Percentiles rank a stretch among this genome's conserved stretches.
Conservation (phyloP, 352 stramenopile species). For the Thraustochytrium striatum region DNA sequence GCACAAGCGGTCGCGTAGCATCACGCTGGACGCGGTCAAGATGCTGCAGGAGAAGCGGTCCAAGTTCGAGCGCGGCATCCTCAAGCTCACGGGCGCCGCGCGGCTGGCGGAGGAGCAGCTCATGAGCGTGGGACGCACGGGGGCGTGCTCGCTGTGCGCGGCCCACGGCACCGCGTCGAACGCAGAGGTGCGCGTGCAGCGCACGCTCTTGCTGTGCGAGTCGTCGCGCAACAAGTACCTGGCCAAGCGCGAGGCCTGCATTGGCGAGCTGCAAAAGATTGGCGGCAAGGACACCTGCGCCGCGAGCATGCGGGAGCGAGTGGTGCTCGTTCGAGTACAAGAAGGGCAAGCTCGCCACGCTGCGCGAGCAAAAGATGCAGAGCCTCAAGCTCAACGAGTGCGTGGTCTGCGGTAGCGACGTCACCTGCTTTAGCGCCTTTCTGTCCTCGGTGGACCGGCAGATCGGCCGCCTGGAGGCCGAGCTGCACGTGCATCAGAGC, state of each 20-base stretch:
- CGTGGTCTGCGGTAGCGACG: slow-evolving; percentile 7
- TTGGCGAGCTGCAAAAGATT: slow-evolving; percentile 5
- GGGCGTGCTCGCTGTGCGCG: slow-evolving; percentile 21
- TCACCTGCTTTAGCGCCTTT: slow-evolving; percentile 21
- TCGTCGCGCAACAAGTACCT: slow-evolving; percentile 18
- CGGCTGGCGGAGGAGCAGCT: slow-evolving; percentile 34
- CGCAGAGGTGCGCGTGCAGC: neutral
- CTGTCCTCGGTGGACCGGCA: slow-evolving; percentile 23
- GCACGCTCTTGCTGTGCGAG: slow-evolving; percentile 42
- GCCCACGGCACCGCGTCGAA: neutral
- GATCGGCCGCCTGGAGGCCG: slow-evolving; percentile 20
- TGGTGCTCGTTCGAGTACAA: slow-evolving; percentile 49
- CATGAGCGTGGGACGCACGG: neutral
- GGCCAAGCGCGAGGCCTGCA: slow-evolving; percentile 28
- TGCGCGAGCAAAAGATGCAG: slow-evolving; percentile 45
- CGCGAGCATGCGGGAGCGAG: slow-evolving; percentile 21
- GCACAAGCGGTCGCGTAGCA: slow-evolving; percentile 15
- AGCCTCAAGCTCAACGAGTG: slow-evolving; percentile 29
- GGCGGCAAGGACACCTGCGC: slow-evolving; percentile 11
- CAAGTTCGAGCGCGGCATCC: slow-evolving; percentile 7
- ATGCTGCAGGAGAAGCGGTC: slow-evolving; percentile 36
- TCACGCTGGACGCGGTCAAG: slow-evolving; percentile 9
- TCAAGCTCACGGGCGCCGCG: slow-evolving; percentile 32
- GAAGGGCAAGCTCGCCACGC: slow-evolving; percentile 41
- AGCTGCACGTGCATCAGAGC: slow-evolving; percentile 33